phyloP scores from a whole-genome alignment of 352 stramenopile species.

The Phytophthora fragariae region DNA sequence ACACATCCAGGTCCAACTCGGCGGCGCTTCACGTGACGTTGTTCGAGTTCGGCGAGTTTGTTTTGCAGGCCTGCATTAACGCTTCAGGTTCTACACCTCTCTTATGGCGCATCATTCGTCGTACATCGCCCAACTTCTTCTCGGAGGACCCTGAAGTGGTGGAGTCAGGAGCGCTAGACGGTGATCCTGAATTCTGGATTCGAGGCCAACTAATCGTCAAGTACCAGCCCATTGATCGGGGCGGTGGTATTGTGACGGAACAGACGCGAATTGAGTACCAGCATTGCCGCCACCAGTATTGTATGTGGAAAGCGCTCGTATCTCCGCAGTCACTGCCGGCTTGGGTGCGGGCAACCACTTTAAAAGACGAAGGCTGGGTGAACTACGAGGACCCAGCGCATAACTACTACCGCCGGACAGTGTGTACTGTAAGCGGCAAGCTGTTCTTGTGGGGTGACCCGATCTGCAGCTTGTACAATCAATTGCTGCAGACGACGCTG shows the following conservation, averaged over 20 bases:
- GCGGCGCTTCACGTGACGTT: constrained; percentile 34
- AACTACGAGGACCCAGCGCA: constrained; percentile 26
- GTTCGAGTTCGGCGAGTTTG: constrained; percentile 40
- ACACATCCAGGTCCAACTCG: constrained; percentile 18
- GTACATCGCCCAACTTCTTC: constrained; percentile 16
- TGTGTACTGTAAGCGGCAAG: constrained; percentile 37
- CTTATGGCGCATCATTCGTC: constrained; percentile 49
- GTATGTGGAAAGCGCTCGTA: constrained; percentile 37
- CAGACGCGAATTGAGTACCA: constrained; percentile 38
- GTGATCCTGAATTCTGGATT: constrained; percentile 35
- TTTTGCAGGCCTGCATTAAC: constrained; percentile 50
- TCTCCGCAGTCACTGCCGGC: constrained; percentile 3
- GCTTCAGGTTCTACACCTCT: constrained; percentile 31
- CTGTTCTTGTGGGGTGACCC: constrained; percentile 58
- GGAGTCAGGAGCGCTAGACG: constrained; percentile 1
- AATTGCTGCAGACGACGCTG: constrained; percentile 56
- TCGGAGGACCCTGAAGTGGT: constrained; percentile 26
- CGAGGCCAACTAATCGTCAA: constrained; percentile 39
- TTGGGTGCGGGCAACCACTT: constrained; percentile 7
- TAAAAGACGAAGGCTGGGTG: constrained; percentile 30
- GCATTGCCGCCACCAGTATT: constrained; percentile 34
- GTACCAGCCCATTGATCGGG: constrained; percentile 21
- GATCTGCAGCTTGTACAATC: constrained; percentile 72
- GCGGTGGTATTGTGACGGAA: constrained; percentile 27
- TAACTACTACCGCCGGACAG: constrained; percentile 36